Base-by-base conservation (phyloP, 2,329 filamentous ascomycete genomes). In the Pseudopyrenochaeta lycopersici region DNA sequence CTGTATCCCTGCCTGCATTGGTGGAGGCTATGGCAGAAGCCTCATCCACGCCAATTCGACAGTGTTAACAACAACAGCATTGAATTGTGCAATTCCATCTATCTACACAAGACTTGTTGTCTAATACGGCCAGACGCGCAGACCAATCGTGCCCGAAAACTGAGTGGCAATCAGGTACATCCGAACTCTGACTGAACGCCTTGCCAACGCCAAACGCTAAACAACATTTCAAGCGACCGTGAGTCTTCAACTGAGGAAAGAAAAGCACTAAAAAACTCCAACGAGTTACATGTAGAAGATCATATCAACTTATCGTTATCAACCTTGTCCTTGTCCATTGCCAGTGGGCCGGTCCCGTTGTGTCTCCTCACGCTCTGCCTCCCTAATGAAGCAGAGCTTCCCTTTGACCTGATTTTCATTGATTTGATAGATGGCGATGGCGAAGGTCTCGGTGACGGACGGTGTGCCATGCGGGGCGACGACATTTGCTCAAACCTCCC, bases 401-500 rank as follows among this genome's bases (percentile, higher is more conserved):
- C 18, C 39, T 63, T 68, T 0, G 17, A 29, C 9, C 71, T 36
- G n/a, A 72, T 46, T 49, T 72, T 74, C 31, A 73, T 42, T 2
- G 56, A 62, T 52, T 61, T 66, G 47, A 71, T 66, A 0, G 60
- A 64, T 3, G 64, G 59, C 4, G 52, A 52, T 0, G 66, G 68
- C 1, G 56, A 61, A 0, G 67, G 68, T 18, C 61, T 29, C 0
- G 67, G 68, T 0, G 47, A 56, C 7, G 56, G 18, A 2, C 58
- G 49, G 3, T 61, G 60, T 2, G 57, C 56, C 6, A 31, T 38
- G 10, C 56, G 46, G 1, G 58, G 54, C 6, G 39, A 41, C 6
- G 30, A 21, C 52, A 73, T 40, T 27, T 70, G 63, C 35, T 74
- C 72, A 27, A 73, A 74, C 2, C 53, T 62, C 0, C 69, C 70